Conservation (phyloP, 495 filamentous ascomycete genomes). For the Antarctomyces pellizariae region DNA sequence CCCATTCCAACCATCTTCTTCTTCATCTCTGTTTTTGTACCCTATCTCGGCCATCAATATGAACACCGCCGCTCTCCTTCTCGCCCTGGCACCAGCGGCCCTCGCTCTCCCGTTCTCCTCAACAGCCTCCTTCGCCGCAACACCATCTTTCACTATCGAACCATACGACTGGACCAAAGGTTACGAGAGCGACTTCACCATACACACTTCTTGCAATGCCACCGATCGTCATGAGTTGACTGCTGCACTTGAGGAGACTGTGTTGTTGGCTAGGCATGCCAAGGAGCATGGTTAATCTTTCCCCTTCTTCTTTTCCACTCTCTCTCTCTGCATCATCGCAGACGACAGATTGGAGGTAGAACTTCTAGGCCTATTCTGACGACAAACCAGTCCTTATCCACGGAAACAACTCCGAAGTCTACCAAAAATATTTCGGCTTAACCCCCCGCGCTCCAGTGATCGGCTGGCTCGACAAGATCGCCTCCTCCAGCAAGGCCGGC, state of each 20-base stretch:
- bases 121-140: not conserved
- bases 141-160: not conserved
- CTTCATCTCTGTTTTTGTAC: too few relatives aligned
- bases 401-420: slow-evolving; percentile 25
- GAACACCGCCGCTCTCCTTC: not conserved
- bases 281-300: slow-evolving; percentile 12
- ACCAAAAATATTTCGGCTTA: slow-evolving; percentile 32
- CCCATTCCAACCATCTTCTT: too few relatives aligned
- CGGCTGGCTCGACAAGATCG: slow-evolving; percentile 27
- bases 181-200: slow-evolving; percentile 13
- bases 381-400: slow-evolving; percentile 18
- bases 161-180: slow-evolving; percentile 2
- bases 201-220: slow-evolving; percentile 31
- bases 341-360: too few relatives aligned
- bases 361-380: not conserved
- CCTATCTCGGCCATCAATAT: not conserved
- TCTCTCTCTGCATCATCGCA: not conserved
- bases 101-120: not conserved
- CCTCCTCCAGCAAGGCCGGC: slow-evolving; percentile 21
- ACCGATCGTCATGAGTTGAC: slow-evolving; percentile 25
- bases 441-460: slow-evolving; percentile 23
- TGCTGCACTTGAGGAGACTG: slow-evolving; percentile 23
- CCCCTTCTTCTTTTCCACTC: slow-evolving; percentile 1
- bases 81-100: not conserved
- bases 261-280: slow-evolving; percentile 23